Conservation (phyloP, 768 basidiomycete species). For the Dendrothele bispora region DNA sequence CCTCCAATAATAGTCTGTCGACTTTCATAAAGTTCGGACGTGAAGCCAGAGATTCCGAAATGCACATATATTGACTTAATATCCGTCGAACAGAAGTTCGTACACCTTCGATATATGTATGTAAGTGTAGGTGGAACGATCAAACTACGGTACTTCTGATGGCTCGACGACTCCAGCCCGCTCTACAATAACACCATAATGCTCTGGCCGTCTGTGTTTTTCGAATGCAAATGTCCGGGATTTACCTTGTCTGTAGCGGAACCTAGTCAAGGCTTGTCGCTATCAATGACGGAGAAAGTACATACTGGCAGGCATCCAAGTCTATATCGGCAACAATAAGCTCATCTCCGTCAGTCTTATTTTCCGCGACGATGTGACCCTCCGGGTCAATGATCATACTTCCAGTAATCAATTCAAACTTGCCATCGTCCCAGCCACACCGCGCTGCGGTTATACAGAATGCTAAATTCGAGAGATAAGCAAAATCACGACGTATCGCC, state of each 20-base stretch:
- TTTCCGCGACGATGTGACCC: conserved; percentile 1
- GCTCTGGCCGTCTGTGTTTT: background rate
- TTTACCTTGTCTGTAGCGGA: background rate
- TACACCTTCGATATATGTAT: no score
- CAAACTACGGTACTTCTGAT: no score
- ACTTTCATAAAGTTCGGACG: no score
- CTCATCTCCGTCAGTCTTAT: conserved; percentile 2
- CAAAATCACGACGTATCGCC: background rate
- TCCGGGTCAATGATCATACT: conserved; percentile 3
- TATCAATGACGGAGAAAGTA: background rate
- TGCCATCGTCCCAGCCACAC: conserved; percentile 1
- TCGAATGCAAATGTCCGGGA: conserved; percentile 1
- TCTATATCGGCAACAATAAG: conserved; percentile 2
- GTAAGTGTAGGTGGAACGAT: no score
- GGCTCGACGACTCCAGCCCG: background rate
- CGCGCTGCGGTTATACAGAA: background rate
- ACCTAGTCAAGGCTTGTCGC: background rate
- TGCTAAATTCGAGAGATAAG: background rate
- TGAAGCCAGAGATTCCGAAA: no score
- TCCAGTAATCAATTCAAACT: background rate
- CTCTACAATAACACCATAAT: conserved; percentile 1
- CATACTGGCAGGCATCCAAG: conserved; percentile 1
- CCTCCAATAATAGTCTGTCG: no score
- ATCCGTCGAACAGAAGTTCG: no score
- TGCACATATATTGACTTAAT: no score